Conservation (phyloP, 495 filamentous ascomycete genomes). For the Friedmanniomyces endolithicus region DNA sequence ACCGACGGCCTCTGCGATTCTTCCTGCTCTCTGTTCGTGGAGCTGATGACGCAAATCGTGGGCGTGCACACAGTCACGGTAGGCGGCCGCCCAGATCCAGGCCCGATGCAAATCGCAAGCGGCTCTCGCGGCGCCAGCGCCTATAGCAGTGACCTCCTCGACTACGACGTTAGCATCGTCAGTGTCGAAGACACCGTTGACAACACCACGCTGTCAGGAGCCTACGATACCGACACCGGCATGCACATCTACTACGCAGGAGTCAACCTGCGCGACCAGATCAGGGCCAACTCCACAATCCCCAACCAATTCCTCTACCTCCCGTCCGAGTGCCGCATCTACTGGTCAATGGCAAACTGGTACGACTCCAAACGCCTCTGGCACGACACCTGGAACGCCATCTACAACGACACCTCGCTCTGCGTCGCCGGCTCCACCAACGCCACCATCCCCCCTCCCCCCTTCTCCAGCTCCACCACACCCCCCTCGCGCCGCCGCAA, state of each 20-base stretch:
- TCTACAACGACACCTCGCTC: not conserved
- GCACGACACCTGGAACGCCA: slow-evolving; percentile 4
- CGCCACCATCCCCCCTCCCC: not conserved
- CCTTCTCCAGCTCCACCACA: not conserved
- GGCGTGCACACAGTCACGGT: slow-evolving; percentile 39
- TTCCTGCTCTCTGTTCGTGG: slow-evolving; percentile 40
- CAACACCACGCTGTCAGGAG: not conserved
- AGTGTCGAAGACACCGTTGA: not conserved
- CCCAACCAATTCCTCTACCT: slow-evolving; percentile 2
- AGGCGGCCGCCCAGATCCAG: slow-evolving; percentile 34
- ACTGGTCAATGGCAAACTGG: slow-evolving; percentile 2
- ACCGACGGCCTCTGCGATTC: slow-evolving; percentile 41
- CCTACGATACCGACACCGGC: not conserved
- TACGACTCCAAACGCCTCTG: slow-evolving; percentile 2
- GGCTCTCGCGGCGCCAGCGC: slow-evolving; percentile 22
- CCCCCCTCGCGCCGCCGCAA: too few relatives aligned
- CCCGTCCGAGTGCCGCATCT: slow-evolving; percentile 7
- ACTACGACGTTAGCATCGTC: not conserved
- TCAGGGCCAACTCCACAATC: not conserved
- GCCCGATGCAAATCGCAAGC: slow-evolving; percentile 28
- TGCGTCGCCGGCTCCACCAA: not conserved
- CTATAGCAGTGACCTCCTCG: slow-evolving; percentile 1
- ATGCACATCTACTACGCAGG: slow-evolving; percentile 3
- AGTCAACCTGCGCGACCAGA: slow-evolving; percentile 4
- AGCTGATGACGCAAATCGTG: slow-evolving; percentile 38